Percentiles rank a stretch among this genome's conserved stretches.
Evolutionary conservation across 306 rosid genomes (phyloP).

Genomic region (Astragalus membranaceus): DNA sequence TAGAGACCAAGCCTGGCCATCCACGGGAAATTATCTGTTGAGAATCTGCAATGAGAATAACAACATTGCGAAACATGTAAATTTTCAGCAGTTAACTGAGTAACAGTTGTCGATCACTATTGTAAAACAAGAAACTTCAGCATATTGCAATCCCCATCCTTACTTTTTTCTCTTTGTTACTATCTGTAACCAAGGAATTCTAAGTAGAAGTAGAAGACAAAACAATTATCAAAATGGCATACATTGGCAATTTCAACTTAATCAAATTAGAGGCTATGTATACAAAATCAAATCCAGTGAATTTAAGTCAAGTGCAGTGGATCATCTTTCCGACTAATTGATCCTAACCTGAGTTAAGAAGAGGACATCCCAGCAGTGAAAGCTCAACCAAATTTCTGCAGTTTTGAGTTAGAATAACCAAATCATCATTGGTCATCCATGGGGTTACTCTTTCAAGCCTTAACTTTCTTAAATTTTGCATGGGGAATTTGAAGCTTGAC

Average conservation of each 20-base stretch:
- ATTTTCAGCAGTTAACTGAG: background rate
- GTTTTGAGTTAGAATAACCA: slow-evolving; percentile 50
- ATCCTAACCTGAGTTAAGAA: slow-evolving; percentile 61
- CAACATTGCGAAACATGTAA: background rate
- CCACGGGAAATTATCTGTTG: slow-evolving; percentile 62
- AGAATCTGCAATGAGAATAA: slow-evolving; percentile 49
- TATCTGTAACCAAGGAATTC: background rate
- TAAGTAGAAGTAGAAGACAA: background rate
- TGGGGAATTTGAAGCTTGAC: slow-evolving; percentile 45
- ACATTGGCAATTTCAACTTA: slow-evolving; percentile 1
- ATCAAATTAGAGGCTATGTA: slow-evolving; percentile 3
- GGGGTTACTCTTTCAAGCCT: slow-evolving; percentile 72
- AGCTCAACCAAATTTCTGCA: slow-evolving; percentile 60
- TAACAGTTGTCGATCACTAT: background rate
- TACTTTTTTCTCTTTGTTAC: background rate
- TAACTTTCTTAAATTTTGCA: slow-evolving; percentile 53
- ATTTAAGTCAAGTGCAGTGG: slow-evolving; percentile 10
- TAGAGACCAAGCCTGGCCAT: slow-evolving; percentile 84
- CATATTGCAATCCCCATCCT: background rate
- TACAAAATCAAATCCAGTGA: slow-evolving; percentile 5
- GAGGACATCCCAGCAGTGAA: slow-evolving; percentile 64
- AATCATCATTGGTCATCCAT: slow-evolving; percentile 72
- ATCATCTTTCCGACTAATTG: slow-evolving; percentile 16
- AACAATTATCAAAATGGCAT: slow-evolving; percentile 8
- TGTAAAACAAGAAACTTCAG: slow-evolving; percentile 13